Conservation (phyloP, 441 rosid genomes). For the Bruguiera hainesii region DNA sequence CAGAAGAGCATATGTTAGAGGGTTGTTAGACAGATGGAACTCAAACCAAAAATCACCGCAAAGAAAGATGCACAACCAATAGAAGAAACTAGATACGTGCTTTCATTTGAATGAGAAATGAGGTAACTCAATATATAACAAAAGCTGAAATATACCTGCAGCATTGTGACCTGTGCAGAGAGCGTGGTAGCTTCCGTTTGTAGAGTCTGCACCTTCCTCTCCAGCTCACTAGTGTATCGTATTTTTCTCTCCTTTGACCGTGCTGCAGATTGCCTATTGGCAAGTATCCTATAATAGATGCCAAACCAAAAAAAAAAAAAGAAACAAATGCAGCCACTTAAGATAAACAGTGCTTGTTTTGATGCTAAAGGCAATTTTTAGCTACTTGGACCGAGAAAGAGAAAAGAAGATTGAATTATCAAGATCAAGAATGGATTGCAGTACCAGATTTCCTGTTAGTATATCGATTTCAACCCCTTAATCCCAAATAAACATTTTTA, state of each 20-base stretch:
- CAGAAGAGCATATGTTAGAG: not conserved
- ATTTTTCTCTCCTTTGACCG: slow-evolving; percentile 92
- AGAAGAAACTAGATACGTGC: not conserved
- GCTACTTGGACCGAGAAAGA: not conserved
- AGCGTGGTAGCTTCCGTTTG: slow-evolving; percentile 96
- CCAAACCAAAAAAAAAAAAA: not conserved
- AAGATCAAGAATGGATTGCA: no score
- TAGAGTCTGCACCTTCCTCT: slow-evolving; percentile 91
- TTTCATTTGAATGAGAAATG: not conserved
- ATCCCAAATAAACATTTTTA: no score
- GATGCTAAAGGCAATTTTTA: not conserved
- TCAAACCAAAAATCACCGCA: not conserved
- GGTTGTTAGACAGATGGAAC: not conserved
- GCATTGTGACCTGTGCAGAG: slow-evolving; percentile 86
- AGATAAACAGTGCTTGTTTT: not conserved
- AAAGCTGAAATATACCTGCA: slow-evolving; percentile 51
- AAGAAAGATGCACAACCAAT: not conserved
- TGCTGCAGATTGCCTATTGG: slow-evolving; percentile 93
- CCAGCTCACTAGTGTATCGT: slow-evolving; percentile 74
- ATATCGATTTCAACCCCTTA: no score
- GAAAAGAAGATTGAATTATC: not conserved
- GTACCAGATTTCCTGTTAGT: no score
- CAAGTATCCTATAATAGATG: slow-evolving; percentile 58
- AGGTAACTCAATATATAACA: not conserved
- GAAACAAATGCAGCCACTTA: not conserved